Base-by-base conservation (phyloP, 179 eudicot species). In the Gypsophila paniculata region DNA sequence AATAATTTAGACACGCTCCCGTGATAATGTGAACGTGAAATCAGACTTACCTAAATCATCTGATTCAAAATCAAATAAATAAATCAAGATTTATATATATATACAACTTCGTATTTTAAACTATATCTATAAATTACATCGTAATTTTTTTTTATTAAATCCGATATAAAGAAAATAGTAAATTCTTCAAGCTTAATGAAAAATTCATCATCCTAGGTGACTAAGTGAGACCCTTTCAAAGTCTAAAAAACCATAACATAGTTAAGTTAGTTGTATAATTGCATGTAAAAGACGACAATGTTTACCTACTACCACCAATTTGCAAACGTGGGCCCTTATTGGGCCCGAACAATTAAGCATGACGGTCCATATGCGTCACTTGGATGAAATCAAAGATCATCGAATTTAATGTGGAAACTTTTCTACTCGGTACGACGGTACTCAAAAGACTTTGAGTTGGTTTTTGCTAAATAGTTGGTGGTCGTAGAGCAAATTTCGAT, bases 321-420 rank as follows among this genome's bases (percentile, higher is more conserved):
- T 18, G 67, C 46, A 36, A 62, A 18, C 9, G 52, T 46, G 23
- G 59, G 57, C 57, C 57, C 22, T 15, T 5, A 0, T 18, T 53
- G 34, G 34, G 34, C 34, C 34, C 21, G 6, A 17, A n/a, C 2
- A 21, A 18, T 54, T 4, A 19, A n/a, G 22, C 49, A 62, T 62
- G 67, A 62, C 67, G 67, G 67, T 38, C 67, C 23, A 36, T 36
- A 18, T 34, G 23, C 67, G 67, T 62, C 67, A 62, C 15, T 62
- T 62, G 34, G 34, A 29, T 29, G 34, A 29, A 34, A 36, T 62
- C 22, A 61, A 14, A 61, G 2, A 55, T 55, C 61, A 8, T 19
- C 29, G 0, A 61, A 8, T 39, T 39, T 8, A 39, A 8, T 6
- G 8, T 53, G n/a, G 59, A 21, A 54, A 21, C 32, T 21, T 22